Evolutionary conservation across 2,329 filamentous ascomycete species (phyloP).

Genomic region (Immersiporthe knoxdaviesiana): DNA sequence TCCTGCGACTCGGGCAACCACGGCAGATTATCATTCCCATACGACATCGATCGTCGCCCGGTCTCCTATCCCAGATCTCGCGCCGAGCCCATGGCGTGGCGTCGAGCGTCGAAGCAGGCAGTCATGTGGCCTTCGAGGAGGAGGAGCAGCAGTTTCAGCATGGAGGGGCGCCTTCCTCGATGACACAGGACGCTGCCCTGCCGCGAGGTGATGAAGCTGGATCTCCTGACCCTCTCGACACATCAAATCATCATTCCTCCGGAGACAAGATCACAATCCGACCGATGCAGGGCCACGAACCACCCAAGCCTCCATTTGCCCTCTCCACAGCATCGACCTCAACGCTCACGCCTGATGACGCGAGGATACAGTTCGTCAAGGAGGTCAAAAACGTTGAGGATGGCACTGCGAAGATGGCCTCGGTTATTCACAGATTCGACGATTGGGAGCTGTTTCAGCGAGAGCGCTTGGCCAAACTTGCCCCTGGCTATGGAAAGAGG

Average conservation of each 20-base stretch:
- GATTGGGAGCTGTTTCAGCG: slow-evolving; percentile 5
- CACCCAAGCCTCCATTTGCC: background rate
- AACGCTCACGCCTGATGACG: background rate
- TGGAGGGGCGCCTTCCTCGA: slow-evolving; percentile 2
- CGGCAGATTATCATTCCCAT: slow-evolving; percentile 15
- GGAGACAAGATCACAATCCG: background rate
- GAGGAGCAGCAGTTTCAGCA: background rate
- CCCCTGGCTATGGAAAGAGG: no score
- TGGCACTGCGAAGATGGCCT: background rate
- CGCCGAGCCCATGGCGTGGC: slow-evolving; percentile 8
- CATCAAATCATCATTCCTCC: background rate
- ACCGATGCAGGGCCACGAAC: background rate
- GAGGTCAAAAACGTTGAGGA: background rate
- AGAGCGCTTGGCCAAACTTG: background rate
- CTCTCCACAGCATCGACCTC: background rate
- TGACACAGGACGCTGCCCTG: background rate
- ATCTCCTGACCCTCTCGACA: background rate
- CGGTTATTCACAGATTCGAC: background rate
- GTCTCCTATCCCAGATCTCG: background rate
- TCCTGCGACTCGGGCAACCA: slow-evolving; percentile 29
- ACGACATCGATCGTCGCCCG: slow-evolving; percentile 5
- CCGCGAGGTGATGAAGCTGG: no score
- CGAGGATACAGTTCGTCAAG: slow-evolving; percentile 13
- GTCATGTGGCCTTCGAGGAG: background rate
- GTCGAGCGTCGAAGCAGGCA: background rate